Conservation (phyloP, 441 rosid genomes). For the Melastoma candidum region DNA sequence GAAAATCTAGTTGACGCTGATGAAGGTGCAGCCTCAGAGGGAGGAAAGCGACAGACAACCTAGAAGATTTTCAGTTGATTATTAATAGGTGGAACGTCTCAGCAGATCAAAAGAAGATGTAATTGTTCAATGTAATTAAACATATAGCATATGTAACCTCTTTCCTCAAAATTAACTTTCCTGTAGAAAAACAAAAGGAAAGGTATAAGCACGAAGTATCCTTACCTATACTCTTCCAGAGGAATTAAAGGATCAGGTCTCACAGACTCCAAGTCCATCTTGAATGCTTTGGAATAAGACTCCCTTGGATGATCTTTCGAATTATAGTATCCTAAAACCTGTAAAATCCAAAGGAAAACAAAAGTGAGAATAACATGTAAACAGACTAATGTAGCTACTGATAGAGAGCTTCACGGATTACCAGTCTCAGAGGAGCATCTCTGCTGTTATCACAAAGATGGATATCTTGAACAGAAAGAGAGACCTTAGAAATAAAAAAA, state of each 20-base stretch:
- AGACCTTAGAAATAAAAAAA: constrained; percentile 55
- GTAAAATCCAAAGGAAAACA: constrained; percentile 19
- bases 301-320: constrained; percentile 92
- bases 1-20: constrained; percentile 94
- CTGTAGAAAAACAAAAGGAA: too few species aligned
- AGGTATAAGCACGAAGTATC: too few species aligned
- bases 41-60: constrained; percentile 71
- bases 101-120: too few species aligned
- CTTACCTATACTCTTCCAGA: constrained; percentile 42
- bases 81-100: too few species aligned
- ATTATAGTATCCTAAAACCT: constrained; percentile 75
- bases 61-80: constrained; percentile 19
- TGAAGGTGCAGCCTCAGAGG: constrained; percentile 89
- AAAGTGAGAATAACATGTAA: constrained; percentile 12
- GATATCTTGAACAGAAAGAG: constrained; percentile 64
- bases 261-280: constrained; percentile 78
- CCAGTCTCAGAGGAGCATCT: constrained; percentile 83
- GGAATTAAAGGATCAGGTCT: constrained; percentile 86
- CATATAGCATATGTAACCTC: too few species aligned
- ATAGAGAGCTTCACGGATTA: constrained; percentile 27
- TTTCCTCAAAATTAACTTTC: too few species aligned
- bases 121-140: too few species aligned
- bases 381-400: constrained; percentile 2
- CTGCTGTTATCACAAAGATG: constrained; percentile 65
- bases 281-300: constrained; percentile 75